Base-by-base conservation (phyloP, 148 eudicot genomes). In the Vaccinium vitisidaea region DNA sequence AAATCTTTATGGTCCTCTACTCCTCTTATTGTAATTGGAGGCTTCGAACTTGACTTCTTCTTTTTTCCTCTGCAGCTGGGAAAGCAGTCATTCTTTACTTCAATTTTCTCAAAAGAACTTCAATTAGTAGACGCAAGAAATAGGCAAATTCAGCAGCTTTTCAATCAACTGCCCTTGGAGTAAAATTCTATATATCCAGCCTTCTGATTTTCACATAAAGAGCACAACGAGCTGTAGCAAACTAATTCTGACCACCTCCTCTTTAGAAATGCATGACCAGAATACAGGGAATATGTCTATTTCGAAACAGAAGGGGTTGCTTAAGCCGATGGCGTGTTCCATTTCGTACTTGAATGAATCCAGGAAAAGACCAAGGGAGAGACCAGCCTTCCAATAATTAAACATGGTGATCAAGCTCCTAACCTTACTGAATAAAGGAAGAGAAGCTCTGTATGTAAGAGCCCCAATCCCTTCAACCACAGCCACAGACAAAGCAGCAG, bases 391-490 rank as follows among this genome's bases (percentile, higher is more conserved):
- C 99, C 99, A 96, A 85, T 94, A 96, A 86, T 96, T 96, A 79
- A 92, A 91, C 89, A 93, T 83, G 83, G 89, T 80, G 82, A 96
- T 85, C 83, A 92, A 27, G 84, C 85, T 85, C 85, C 84, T 91
- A 54, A 87, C 49, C 85, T 86, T 85, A 21, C 86, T 86, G 50
- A 91, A 85, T 32, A 90, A 85, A 85, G 94, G 91, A 83, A 87
- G 69, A 75, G 98, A 91, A 82, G 84, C 87, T 82, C 86, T 90
- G 84, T 94, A 93, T 95, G 90, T 94, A 83, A 96, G 95, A 84
- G 98, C 97, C 80, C 98, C 99, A 83, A 96, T 92, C 75, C 92
- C 99, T 86, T 96, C 99, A 73, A 94, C 98, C 59, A 96, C 86
- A 83, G 92, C 92, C 71, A 93, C 97, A 76, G 98, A 92, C 84